These are phyloP conservation scores for Sarocladiaceae sp. DNA, from an alignment of 2,329 filamentous ascomycete species.

Conservation along the genomic window DNA sequence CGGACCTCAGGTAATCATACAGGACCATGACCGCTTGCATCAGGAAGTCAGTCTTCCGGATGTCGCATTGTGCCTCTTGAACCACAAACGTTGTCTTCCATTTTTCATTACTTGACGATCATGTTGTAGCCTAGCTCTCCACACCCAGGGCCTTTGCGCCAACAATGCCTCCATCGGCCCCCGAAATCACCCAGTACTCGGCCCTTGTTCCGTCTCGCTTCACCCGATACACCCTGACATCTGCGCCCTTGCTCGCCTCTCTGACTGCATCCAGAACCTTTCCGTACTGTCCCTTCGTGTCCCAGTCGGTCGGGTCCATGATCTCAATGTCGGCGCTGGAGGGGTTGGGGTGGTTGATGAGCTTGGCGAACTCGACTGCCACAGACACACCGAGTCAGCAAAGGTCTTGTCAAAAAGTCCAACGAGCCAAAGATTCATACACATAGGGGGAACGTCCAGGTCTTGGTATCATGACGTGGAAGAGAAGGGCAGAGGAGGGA, in stretches of 20 bases:
- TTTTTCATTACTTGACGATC: not conserved
- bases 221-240: constrained; percentile 71
- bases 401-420: too few species aligned
- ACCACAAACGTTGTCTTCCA: too few species aligned
- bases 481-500: too few species aligned
- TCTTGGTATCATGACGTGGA: too few species aligned
- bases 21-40: too few species aligned
- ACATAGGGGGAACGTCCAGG: too few species aligned
- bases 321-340: constrained; percentile 55
- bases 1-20: too few species aligned
- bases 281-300: constrained; percentile 63
- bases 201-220: constrained; percentile 53
- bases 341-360: constrained; percentile 54
- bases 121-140: constrained; percentile 40
- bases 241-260: constrained; percentile 54
- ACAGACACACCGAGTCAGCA: constrained; percentile 2
- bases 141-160: constrained; percentile 73
- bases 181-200: constrained; percentile 78
- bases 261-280: constrained; percentile 63
- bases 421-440: too few species aligned
- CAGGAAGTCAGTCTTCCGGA: too few species aligned
- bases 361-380: constrained; percentile 61
- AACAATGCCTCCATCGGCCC: constrained; percentile 56
- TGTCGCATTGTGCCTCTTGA: too few species aligned
- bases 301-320: constrained; percentile 65